Base-by-base conservation (phyloP, 768 basidiomycete species). In the Lactarius deliciosus region DNA sequence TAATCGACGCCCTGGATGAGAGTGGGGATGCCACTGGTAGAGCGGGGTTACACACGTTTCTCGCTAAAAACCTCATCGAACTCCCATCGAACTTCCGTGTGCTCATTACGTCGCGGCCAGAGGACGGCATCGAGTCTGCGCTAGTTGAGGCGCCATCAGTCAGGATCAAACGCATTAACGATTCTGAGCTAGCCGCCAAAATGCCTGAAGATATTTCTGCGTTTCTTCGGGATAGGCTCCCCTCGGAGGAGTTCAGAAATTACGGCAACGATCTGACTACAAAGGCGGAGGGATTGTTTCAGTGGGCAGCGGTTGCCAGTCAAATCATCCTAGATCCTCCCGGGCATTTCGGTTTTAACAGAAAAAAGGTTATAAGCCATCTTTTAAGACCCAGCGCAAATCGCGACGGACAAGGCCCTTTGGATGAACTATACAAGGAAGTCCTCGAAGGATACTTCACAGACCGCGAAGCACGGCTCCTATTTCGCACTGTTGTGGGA, bases 401-500 rank as follows among this genome's bases (percentile, higher is more conserved):
- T 25, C 32, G 6, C 18, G 15, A 25, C 4, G 28, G 45, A 20
- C 40, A 45, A 50, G 53, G 16, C n/a, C 53, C 61, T 0, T 22
- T 62, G 36, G 61, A 62, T 18, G 45, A 50, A 0, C 5, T 62
- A 10, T 62, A 62, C 30, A 28, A 22, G 2, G 28, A 22, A 9
- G 45, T 62, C 4, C 61, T 62, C 0, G 30, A 50, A n/a, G 32
- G 22, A 22, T 50, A 36, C 32, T 54, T 62, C 16, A 25, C 22
- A 6, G 40, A 30, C 11, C 41, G 10, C 7, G 34, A 61, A 30
- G 34, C 40, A 22, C 41, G 30, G 7, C 20, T 20, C 5, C 47
- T 54, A 13, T 62, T 62, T 18, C 32, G 61, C 9, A 6, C 15
- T 7, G 47, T 62, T 6, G n/a, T 54, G 11, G 61, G 61, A 22